phyloP scores from a whole-genome alignment of 2,329 filamentous ascomycete genomes.

The Beauveria sp. region DNA sequence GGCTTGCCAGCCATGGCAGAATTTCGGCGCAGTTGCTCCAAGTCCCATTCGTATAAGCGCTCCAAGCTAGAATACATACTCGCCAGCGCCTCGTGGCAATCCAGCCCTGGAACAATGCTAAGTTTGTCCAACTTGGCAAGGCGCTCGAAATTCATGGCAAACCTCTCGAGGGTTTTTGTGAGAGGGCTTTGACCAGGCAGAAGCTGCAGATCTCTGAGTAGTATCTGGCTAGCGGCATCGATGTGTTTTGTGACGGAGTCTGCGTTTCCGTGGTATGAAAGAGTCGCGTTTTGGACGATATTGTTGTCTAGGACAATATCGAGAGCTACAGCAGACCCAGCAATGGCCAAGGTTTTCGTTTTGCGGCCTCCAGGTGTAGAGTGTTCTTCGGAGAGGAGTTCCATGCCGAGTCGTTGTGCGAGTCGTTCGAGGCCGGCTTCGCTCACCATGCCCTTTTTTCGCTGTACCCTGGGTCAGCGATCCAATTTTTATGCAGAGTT shows the following conservation, averaged over 20 bases:
- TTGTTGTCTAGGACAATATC: conserved; percentile 56
- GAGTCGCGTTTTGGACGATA: conserved; percentile 52
- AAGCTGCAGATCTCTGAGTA: conserved; percentile 57
- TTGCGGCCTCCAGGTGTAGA: conserved; percentile 39
- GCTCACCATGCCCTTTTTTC: conserved; percentile 57
- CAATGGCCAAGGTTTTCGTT: conserved; percentile 51
- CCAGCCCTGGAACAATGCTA: conserved; percentile 59
- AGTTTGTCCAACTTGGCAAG: conserved; percentile 64
- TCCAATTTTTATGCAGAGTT: not conserved
- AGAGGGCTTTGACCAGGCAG: conserved; percentile 53
- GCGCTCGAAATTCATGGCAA: conserved; percentile 63
- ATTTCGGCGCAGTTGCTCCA: conserved; percentile 47
- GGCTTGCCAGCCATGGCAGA: conserved; percentile 35
- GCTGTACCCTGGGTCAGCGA: conserved; percentile 19
- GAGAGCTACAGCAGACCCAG: conserved; percentile 51
- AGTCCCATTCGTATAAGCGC: conserved; percentile 64
- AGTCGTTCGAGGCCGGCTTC: conserved; percentile 68
- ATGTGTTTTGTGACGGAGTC: conserved; percentile 52
- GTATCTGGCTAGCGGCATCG: conserved; percentile 55
- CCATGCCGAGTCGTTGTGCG: conserved; percentile 58
- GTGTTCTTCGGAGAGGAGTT: conserved; percentile 51
- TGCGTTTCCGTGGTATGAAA: conserved; percentile 55
- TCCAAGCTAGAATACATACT: conserved; percentile 65
- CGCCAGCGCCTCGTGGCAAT: conserved; percentile 69
- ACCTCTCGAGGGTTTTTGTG: conserved; percentile 62